Conservation (phyloP, 2,329 filamentous ascomycete species). For the Colletotrichum destructivum region DNA sequence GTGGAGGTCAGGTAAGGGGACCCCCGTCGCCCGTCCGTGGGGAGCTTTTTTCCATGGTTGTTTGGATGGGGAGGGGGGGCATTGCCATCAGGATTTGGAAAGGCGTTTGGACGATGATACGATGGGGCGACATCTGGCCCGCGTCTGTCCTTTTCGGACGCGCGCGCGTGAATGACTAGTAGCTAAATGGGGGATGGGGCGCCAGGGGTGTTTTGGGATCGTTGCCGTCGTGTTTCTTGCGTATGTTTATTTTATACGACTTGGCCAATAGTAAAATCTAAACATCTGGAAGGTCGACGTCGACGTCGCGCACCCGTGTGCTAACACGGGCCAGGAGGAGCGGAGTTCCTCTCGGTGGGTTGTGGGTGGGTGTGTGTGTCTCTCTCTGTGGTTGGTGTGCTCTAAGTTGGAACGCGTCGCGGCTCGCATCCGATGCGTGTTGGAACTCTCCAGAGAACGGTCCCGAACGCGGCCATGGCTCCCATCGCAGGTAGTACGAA, state of each 20-base stretch:
- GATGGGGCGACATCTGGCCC: slow-evolving; percentile 26
- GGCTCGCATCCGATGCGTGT: slow-evolving; percentile 18
- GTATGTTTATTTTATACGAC: slow-evolving; percentile 20
- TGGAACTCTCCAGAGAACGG: slow-evolving; percentile 10
- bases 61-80: slow-evolving; percentile 20
- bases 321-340: not conserved
- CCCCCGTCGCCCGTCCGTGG: slow-evolving; percentile 10
- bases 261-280: slow-evolving; percentile 14
- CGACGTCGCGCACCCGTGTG: slow-evolving; percentile 1
- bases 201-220: slow-evolving; percentile 26
- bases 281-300: slow-evolving; percentile 19
- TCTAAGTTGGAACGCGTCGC: not conserved
- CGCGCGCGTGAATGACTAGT: slow-evolving; percentile 32
- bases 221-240: slow-evolving; percentile 24
- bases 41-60: slow-evolving; percentile 28
- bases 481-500: not conserved
- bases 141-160: slow-evolving; percentile 17
- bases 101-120: slow-evolving; percentile 37
- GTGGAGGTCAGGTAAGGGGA: slow-evolving; percentile 1
- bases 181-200: not conserved
- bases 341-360: slow-evolving; percentile 13
- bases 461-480: slow-evolving; percentile 7
- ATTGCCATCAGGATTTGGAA: slow-evolving; percentile 22
- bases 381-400: not conserved
- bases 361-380: not conserved